These are phyloP conservation scores for Elsinoe ampelina DNA, from an alignment of 2,329 filamentous ascomycete genomes.

Conservation along the genomic window DNA sequence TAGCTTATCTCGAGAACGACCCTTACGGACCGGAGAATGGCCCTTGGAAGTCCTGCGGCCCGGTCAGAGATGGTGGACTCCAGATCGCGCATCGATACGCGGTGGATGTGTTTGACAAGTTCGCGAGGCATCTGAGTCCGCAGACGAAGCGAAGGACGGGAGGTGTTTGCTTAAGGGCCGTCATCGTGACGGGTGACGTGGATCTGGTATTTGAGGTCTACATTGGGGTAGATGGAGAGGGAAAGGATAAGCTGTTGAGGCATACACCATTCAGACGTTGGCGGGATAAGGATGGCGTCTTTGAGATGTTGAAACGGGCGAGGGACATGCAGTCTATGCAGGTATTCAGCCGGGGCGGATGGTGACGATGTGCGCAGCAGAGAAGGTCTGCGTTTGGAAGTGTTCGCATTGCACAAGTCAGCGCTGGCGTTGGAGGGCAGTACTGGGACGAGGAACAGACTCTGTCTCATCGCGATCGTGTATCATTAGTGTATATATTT, in stretches of 20 bases:
- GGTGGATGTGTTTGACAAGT: neutral
- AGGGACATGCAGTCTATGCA: neutral
- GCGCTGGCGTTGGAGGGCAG: no score
- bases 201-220: neutral
- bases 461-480: no score
- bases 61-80: no score
- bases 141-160: neutral
- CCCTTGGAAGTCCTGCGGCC: no score
- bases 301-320: neutral
- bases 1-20: neutral
- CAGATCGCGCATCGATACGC: neutral
- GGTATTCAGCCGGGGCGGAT: no score
- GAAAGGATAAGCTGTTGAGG: neutral
- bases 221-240: neutral
- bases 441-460: no score
- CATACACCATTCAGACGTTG: neutral
- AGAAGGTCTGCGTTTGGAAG: no score
- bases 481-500: no score
- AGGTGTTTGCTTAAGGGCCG: neutral
- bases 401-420: no score
- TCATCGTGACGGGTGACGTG: neutral
- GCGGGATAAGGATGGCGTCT: neutral
- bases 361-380: no score
- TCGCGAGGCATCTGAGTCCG: neutral
- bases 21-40: no score